Evolutionary conservation across 495 filamentous ascomycete species (phyloP), one percentile per base, ranked within the genome.

Genomic region (Hyaloscypha finlandica): DNA sequence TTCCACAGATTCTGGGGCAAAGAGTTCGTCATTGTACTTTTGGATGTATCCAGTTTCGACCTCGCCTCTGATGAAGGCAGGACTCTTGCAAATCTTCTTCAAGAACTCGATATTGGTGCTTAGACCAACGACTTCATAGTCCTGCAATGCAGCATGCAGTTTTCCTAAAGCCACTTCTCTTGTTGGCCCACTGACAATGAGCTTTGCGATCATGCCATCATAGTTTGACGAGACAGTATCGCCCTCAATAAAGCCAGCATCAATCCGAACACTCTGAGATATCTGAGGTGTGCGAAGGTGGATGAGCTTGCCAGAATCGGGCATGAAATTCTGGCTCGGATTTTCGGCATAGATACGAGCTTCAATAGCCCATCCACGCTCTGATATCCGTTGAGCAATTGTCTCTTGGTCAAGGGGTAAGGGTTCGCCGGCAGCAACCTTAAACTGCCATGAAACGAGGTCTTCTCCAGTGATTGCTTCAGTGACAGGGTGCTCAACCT

Each of bases 141-240:
- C 85, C 65, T 92, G 90, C 31, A 98, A 77, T 2, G 94, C 94
- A n/a, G 85, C 78, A 42, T 87, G 86, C 33, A 98, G 80, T 73
- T 92, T 97, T 67, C 90, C 87, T 63, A 98, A 87, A 20, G 95
- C 92, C 22, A 90, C 89, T 75, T 91, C 85, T 33, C 95, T 85
- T 63, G 89, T 88, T 52, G 82, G 83, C 20, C 91, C 96, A 31
- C 88, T 84, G n/a, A 97, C 93, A 68, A 99, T 98, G 63, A 99
- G 83, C 76, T 99, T 99, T 52, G 96, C 90, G 68, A 99, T 97
- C 95, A 99, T 98, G 6, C 95, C 94, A 70, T 99, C 95, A 77
- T 98, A 99, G 61, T 95, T 89, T n/a, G 93, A 90, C 0, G 93
- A 96, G 0, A 99, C 89, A 67, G 94, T 90, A 74, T 98, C 94